Evolutionary conservation across 163 green algal genomes (phyloP), one percentile per base, ranked within the genome.

Genomic region (Prototheca wickerhamii): DNA sequence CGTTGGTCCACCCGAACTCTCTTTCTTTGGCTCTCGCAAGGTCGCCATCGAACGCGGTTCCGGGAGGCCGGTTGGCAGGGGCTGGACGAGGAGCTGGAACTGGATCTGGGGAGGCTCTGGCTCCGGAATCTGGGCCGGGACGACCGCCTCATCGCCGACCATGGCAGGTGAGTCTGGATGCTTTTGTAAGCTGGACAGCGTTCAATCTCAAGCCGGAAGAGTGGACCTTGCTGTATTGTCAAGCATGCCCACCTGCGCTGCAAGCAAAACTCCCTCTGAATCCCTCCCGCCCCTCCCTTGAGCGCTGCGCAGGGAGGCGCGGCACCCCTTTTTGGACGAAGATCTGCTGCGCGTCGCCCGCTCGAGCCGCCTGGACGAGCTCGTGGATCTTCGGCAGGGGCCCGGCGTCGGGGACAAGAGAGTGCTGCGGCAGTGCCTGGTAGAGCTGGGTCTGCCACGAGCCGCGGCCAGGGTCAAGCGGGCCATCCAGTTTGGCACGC

Each of bases 291-390:
- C n/a, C n/a, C n/a, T n/a, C n/a, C n/a, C n/a, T n/a, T n/a, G n/a
- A n/a, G n/a, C n/a, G n/a, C 25, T 15, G 3, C 21, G 55, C 37
- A 68, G 83, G 20, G 89, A 97, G 76, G 86, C 78, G 15, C 71
- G 91, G 33, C 88, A 94, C 69, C 92, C 92, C 0, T 98, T 96
- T 60, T 56, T 98, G 57, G 92, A 97, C 57, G 92, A 98, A 58
- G 55, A 50, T 0, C 67, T 96, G 31, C 77, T 96, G 63, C 26
- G 20, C 4, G 34, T 70, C 15, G 37, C 93, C 21, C 75, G 91
- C 40, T 42, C 42, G 3, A 25, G 75, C 34, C 81, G 76, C 8
- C 58, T 94, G 54, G 20, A 50, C 3, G 51, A 75, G 21, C 34
- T 90, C 7, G 72, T 72, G 1, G 76, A 91, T 61, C 66, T 87